phyloP scores from a whole-genome alignment of 345 rosid genomes.

The Bretschneidera sinensis region DNA sequence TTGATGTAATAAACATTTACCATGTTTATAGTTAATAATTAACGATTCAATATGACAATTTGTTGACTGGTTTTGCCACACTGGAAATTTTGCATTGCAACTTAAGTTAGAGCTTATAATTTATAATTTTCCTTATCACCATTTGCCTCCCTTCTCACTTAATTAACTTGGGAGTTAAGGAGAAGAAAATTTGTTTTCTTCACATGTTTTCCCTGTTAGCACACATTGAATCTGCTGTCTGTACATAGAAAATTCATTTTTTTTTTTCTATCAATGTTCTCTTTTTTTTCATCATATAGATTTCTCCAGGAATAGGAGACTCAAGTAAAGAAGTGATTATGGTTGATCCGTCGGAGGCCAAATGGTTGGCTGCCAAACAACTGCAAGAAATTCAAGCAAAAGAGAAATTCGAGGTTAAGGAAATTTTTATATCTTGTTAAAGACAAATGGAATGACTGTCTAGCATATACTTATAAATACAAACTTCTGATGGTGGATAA shows the following conservation, averaged over 20 bases:
- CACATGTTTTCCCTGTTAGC: too few species aligned
- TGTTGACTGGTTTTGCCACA: too few species aligned
- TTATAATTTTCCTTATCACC: too few species aligned
- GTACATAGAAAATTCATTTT: neutral
- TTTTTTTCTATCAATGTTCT: neutral
- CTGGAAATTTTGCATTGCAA: too few species aligned
- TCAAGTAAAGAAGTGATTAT: slow-evolving; percentile 44
- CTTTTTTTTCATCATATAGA: slow-evolving; percentile 24
- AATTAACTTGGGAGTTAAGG: neutral
- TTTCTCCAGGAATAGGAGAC: slow-evolving; percentile 35
- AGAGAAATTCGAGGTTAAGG: slow-evolving; percentile 55
- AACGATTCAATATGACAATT: too few species aligned
- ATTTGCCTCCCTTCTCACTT: too few species aligned
- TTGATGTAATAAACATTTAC: too few species aligned
- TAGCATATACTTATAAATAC: too few species aligned
- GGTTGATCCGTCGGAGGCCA: slow-evolving; percentile 95
- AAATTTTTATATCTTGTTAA: neutral
- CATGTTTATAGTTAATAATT: too few species aligned
- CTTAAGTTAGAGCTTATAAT: too few species aligned
- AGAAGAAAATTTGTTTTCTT: neutral
- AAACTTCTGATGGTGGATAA: too few species aligned
- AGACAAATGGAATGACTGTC: too few species aligned
- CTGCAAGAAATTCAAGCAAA: slow-evolving; percentile 57
- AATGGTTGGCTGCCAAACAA: slow-evolving; percentile 72
- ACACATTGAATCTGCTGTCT: neutral